These are phyloP conservation scores for Backusella australiensis DNA, from an alignment of 192 early-diverging fungal genomes.

Conservation along the genomic window DNA sequence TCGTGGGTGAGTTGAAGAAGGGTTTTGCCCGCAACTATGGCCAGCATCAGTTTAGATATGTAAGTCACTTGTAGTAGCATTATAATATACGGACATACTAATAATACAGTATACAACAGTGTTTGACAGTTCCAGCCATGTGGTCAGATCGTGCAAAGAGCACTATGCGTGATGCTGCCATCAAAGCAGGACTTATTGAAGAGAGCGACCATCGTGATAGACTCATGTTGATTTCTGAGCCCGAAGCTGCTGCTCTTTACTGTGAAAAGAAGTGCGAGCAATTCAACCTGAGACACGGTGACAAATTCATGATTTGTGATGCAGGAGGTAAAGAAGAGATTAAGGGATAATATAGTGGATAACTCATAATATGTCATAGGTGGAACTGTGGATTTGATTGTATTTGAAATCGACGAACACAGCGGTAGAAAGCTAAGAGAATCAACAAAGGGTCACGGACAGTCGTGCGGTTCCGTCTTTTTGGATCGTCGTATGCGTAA, in stretches of 20 bases:
- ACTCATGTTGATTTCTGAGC: conserved; percentile 46
- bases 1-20: conserved; percentile 46
- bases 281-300: conserved; percentile 49
- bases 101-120: neutral
- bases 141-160: conserved; percentile 53
- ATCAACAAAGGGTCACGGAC: conserved; percentile 46
- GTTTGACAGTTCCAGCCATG: conserved; percentile 52
- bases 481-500: conserved; percentile 48
- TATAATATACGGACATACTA: too few relatives aligned
- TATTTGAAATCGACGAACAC: conserved; percentile 50
- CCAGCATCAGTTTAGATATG: conserved; percentile 42
- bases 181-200: conserved; percentile 51
- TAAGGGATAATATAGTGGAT: conserved; percentile 28
- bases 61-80: conserved; percentile 5
- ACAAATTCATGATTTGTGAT: conserved; percentile 58
- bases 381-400: conserved; percentile 56
- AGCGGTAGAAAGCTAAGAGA: conserved; percentile 41
- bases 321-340: conserved; percentile 39
- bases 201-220: conserved; percentile 43
- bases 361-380: neutral
- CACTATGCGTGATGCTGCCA: conserved; percentile 54
- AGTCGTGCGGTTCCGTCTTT: conserved; percentile 48
- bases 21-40: conserved; percentile 42
- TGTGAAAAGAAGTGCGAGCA: conserved; percentile 53
- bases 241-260: conserved; percentile 56